Evolutionary conservation across 192 early-diverging fungal genomes (phyloP).

Genomic region (Coemansia pectinata): DNA sequence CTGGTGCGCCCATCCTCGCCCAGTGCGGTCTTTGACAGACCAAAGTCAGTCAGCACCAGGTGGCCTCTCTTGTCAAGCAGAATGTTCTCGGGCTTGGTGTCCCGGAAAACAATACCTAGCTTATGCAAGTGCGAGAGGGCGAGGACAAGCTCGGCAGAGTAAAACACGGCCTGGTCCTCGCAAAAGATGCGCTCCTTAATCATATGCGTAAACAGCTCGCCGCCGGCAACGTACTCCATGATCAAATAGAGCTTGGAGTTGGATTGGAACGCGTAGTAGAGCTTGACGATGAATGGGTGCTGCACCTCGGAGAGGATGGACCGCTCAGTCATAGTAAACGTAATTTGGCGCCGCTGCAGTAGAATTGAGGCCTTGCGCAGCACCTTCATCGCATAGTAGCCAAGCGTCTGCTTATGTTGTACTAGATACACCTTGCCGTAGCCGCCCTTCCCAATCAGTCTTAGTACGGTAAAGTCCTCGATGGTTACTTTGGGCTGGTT

Average conservation of each 20-base stretch:
- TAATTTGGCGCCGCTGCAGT: slow-evolving; percentile 75
- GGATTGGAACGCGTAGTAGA: slow-evolving; percentile 93
- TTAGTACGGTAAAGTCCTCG: slow-evolving; percentile 62
- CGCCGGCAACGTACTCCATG: slow-evolving; percentile 87
- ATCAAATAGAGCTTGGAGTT: slow-evolving; percentile 84
- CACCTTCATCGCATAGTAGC: slow-evolving; percentile 90
- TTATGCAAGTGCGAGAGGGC: slow-evolving; percentile 86
- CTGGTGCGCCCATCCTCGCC: slow-evolving; percentile 59
- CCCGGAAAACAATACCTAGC: slow-evolving; percentile 88
- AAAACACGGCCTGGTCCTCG: slow-evolving; percentile 86
- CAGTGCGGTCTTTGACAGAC: slow-evolving; percentile 74
- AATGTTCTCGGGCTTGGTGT: slow-evolving; percentile 76
- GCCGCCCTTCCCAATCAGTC: slow-evolving; percentile 70
- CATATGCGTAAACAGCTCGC: slow-evolving; percentile 93
- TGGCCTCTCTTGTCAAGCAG: slow-evolving; percentile 76
- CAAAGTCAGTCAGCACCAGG: slow-evolving; percentile 91
- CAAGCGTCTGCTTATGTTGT: slow-evolving; percentile 60
- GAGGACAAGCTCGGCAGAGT: slow-evolving; percentile 82
- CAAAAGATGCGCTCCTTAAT: slow-evolving; percentile 60
- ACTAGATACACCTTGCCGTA: slow-evolving; percentile 89
- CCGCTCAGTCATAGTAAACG: slow-evolving; percentile 85
- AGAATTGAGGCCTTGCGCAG: slow-evolving; percentile 86
- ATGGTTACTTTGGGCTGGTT: slow-evolving; percentile 26
- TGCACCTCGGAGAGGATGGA: slow-evolving; percentile 81
- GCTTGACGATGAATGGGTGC: slow-evolving; percentile 91